phyloP scores from a whole-genome alignment of 176 grass and related monocot species.

The Hordeum marinum region DNA sequence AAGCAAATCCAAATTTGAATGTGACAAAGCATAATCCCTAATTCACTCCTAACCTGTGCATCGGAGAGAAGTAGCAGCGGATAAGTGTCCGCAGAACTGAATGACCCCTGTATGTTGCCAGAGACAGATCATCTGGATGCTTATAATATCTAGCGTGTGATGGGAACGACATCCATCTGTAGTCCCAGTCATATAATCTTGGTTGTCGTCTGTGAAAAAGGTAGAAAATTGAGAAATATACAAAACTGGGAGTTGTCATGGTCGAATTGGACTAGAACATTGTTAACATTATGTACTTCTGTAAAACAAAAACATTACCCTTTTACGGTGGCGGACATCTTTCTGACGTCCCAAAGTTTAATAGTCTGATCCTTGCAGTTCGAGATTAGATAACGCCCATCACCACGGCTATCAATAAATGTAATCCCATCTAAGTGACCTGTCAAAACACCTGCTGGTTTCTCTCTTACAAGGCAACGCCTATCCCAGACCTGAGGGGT shows the following conservation, averaged over 20 bases:
- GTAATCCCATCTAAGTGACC: slow-evolving; percentile 93
- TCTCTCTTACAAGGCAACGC: slow-evolving; percentile 53
- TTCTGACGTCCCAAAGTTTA: slow-evolving; percentile 97
- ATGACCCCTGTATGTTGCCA: slow-evolving; percentile 93
- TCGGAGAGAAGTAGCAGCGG: slow-evolving; percentile 93
- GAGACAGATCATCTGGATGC: slow-evolving; percentile 68
- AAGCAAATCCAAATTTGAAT: not conserved
- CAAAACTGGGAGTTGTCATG: not conserved
- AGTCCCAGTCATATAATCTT: slow-evolving; percentile 62
- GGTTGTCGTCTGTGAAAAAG: slow-evolving; percentile 30
- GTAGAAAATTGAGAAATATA: not conserved
- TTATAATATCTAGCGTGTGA: slow-evolving; percentile 35
- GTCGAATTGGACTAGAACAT: not conserved
- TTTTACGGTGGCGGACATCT: slow-evolving; percentile 58
- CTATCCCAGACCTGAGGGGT: slow-evolving; percentile 83
- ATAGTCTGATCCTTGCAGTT: slow-evolving; percentile 96
- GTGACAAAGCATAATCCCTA: not conserved
- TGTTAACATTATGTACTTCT: not conserved
- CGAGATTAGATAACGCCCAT: slow-evolving; percentile 88
- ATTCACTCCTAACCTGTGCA: slow-evolving; percentile 52
- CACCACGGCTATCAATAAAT: slow-evolving; percentile 86
- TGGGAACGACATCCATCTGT: slow-evolving; percentile 79
- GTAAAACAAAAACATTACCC: slow-evolving; percentile 22
- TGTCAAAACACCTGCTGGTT: slow-evolving; percentile 66
- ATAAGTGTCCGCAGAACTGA: slow-evolving; percentile 83